Evolutionary conservation across 306 rosid species (phyloP).

Genomic region (Canavalia ensiformis): DNA sequence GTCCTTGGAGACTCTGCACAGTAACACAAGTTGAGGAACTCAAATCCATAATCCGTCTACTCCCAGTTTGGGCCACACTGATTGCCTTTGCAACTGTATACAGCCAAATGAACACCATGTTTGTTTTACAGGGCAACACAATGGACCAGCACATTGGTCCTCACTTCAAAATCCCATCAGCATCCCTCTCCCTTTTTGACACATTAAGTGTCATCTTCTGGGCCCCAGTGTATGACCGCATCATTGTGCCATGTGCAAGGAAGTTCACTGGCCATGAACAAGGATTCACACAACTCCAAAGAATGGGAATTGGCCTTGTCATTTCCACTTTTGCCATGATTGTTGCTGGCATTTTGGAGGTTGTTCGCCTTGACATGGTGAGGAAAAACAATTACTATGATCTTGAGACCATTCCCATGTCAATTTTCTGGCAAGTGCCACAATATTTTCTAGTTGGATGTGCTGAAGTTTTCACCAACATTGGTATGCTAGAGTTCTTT

Average conservation of each 20-base stretch:
- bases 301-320: conserved; percentile 85
- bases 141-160: conserved; percentile 83
- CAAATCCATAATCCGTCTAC: conserved; percentile 66
- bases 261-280: conserved; percentile 71
- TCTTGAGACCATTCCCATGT: conserved; percentile 64
- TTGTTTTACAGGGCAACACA: conserved; percentile 87
- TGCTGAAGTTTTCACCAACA: conserved; percentile 76
- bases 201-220: conserved; percentile 85
- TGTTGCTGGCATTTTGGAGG: conserved; percentile 76
- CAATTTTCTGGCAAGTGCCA: conserved; percentile 92
- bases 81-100: conserved; percentile 79
- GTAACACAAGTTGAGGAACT: conserved; percentile 93
- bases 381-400: conserved; percentile 67
- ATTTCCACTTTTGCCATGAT: conserved; percentile 75
- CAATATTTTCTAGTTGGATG: conserved; percentile 88
- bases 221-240: conserved; percentile 69
- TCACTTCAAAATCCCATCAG: conserved; percentile 77
- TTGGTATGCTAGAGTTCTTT: conserved; percentile 76
- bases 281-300: conserved; percentile 81
- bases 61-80: conserved; percentile 87
- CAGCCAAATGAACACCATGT: conserved; percentile 91
- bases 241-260: conserved; percentile 70
- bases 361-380: conserved; percentile 61
- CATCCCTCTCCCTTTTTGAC: conserved; percentile 83
- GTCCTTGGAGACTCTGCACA: conserved; percentile 82